Evolutionary conservation across 2,329 filamentous ascomycete species (phyloP).

Genomic region (Sclerotinia minor): DNA sequence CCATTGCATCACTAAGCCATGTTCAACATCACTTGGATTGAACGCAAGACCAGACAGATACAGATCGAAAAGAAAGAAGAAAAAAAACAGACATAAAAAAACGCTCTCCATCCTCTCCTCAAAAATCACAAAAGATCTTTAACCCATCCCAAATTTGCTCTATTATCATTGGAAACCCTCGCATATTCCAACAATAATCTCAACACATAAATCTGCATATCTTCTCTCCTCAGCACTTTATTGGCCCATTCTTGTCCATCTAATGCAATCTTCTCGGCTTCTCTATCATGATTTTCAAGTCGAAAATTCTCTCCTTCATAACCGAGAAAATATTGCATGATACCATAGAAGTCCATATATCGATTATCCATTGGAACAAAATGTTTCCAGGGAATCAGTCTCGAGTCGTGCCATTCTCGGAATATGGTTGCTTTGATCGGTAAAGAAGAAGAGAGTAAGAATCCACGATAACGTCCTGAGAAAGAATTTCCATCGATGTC

Average conservation of each 20-base stretch:
- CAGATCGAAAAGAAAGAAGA: not conserved
- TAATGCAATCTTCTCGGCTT: constrained; percentile 65
- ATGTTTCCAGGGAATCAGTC: constrained; percentile 75
- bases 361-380: constrained; percentile 80
- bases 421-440: constrained; percentile 79
- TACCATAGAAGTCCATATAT: constrained; percentile 70
- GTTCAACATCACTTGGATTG: too few species aligned
- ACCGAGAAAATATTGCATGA: constrained; percentile 74
- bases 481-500: constrained; percentile 78
- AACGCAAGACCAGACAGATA: not conserved
- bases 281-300: constrained; percentile 46
- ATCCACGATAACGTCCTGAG: constrained; percentile 67
- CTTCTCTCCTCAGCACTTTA: constrained; percentile 68
- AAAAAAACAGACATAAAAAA: not conserved
- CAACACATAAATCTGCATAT: constrained; percentile 63
- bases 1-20: not conserved
- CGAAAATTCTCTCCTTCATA: constrained; percentile 49
- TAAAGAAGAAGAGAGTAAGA: constrained; percentile 66
- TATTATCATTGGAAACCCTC: constrained; percentile 41
- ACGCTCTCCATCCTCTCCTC: too few species aligned
- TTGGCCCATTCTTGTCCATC: constrained; percentile 71
- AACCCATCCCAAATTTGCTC: constrained; percentile 42
- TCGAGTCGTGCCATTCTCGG: constrained; percentile 77
- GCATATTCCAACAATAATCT: constrained; percentile 66
- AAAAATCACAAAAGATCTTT: constrained; percentile 34